A percentile compares a stretch with the other conserved stretches of the same genome.
Evolutionary conservation across 768 basidiomycete species (phyloP).

Genomic region (Cantharellus anzutake): DNA sequence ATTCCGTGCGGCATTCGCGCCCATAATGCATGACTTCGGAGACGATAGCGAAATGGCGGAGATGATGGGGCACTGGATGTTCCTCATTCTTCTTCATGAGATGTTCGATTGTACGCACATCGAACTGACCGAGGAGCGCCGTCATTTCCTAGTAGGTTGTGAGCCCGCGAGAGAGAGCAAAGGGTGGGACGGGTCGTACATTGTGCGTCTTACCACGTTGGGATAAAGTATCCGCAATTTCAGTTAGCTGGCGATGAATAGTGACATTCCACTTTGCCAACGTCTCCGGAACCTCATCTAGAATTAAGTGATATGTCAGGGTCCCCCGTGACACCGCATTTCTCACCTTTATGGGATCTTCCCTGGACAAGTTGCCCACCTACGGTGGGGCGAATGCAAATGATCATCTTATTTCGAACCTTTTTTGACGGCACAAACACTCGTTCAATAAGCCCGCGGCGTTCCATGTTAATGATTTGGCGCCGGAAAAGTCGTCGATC

Average conservation of each 20-base stretch:
- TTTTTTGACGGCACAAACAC: slow-evolving; percentile 38
- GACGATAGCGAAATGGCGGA: slow-evolving; percentile 49
- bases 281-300: not conserved
- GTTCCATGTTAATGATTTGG: slow-evolving; percentile 51
- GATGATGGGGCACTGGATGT: slow-evolving; percentile 43
- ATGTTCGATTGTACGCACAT: slow-evolving; percentile 70
- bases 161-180: not conserved
- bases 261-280: slow-evolving; percentile 29
- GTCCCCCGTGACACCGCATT: not conserved
- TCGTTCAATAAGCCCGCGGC: slow-evolving; percentile 55
- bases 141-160: slow-evolving; percentile 36
- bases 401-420: not conserved
- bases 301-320: not conserved
- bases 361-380: not conserved
- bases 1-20: slow-evolving; percentile 72
- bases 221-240: slow-evolving; percentile 49
- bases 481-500: slow-evolving; percentile 71
- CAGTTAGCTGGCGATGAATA: slow-evolving; percentile 63
- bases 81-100: slow-evolving; percentile 50
- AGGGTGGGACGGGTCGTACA: not conserved
- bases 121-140: slow-evolving; percentile 42
- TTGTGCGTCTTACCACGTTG: slow-evolving; percentile 16
- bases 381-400: not conserved
- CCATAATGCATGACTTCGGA: slow-evolving; percentile 66
- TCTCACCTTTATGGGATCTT: not conserved